phyloP scores from a whole-genome alignment of 2,329 filamentous ascomycete genomes.

The Colletotrichum destructivum region DNA sequence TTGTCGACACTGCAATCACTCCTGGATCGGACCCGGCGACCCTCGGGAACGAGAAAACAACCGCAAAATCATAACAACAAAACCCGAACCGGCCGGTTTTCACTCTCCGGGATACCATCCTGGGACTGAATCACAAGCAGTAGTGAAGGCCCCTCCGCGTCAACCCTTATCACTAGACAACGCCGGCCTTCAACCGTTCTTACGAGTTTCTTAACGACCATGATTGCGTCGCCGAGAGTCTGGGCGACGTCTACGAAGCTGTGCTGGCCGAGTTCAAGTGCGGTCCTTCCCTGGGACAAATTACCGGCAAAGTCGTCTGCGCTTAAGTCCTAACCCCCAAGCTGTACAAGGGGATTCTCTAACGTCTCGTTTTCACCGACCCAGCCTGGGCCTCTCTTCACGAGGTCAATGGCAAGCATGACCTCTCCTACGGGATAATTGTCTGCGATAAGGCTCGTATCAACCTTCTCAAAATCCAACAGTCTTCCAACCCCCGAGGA shows the following conservation, averaged over 20 bases:
- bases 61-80: neutral
- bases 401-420: neutral
- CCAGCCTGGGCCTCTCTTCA: neutral
- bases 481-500: too few species aligned
- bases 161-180: neutral
- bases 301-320: neutral
- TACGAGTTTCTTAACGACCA: too few species aligned
- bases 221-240: neutral
- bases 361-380: neutral
- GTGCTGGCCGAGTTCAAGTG: neutral
- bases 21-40: neutral
- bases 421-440: neutral
- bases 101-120: neutral
- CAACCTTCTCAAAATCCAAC: neutral
- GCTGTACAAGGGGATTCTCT: neutral
- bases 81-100: neutral
- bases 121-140: neutral
- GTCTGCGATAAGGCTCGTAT: neutral
- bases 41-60: neutral
- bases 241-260: neutral
- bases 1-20: neutral
- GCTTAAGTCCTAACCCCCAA: neutral
- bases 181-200: neutral
- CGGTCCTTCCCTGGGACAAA: too few species aligned
- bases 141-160: neutral